Percentiles rank a stretch among this genome's conserved stretches.
phyloP scores from a whole-genome alignment of 805 yeast genomes.

The Starmerella sp. region DNA sequence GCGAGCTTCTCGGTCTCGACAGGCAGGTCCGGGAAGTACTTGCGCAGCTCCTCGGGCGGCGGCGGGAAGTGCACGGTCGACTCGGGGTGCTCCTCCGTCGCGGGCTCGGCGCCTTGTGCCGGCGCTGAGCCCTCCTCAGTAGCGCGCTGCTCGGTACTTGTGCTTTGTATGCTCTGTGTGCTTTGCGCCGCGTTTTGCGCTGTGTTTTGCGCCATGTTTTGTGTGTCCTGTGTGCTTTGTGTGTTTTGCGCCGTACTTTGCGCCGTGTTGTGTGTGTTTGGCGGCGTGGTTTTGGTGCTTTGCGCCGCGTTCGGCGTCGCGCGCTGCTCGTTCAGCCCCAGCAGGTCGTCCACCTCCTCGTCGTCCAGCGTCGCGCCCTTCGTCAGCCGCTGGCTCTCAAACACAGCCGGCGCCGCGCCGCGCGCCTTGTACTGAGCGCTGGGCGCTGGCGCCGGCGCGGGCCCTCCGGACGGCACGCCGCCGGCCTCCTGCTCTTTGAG shows the following conservation, averaged over 20 bases:
- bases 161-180: too few relatives aligned
- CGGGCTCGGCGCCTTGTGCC: neutral
- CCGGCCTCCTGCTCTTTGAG: conserved; percentile 31
- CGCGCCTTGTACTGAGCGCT: too few relatives aligned
- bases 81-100: neutral
- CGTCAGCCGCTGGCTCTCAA: neutral
- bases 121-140: too few relatives aligned
- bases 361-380: neutral
- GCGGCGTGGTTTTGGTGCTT: too few relatives aligned
- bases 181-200: too few relatives aligned
- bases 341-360: neutral
- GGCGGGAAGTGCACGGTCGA: conserved; percentile 34
- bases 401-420: neutral
- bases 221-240: too few relatives aligned
- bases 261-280: too few relatives aligned
- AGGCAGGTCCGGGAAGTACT: conserved; percentile 84
- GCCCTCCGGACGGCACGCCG: neutral
- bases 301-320: neutral
- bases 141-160: too few relatives aligned
- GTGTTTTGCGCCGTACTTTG: too few relatives aligned
- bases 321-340: neutral
- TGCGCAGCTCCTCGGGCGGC: conserved; percentile 59
- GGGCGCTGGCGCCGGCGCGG: neutral
- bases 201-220: too few relatives aligned
- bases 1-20: conserved; percentile 67